Evolutionary conservation across 1,284 basidiomycete species (phyloP).

Genomic region (Boletus sp.): DNA sequence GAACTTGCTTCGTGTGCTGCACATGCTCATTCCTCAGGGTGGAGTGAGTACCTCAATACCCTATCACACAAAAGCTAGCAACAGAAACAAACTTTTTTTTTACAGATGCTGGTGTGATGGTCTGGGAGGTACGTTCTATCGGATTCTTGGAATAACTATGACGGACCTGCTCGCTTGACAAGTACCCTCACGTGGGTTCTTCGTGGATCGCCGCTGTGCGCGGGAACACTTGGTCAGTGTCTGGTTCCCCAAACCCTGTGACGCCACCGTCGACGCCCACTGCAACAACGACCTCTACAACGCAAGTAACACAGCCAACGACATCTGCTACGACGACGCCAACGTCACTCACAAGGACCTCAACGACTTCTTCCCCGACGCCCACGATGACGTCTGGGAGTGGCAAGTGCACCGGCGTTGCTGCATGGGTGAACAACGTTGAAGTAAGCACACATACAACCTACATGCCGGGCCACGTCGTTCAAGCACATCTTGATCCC

Average conservation of each 20-base stretch:
- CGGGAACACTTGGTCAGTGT: constrained; percentile 1
- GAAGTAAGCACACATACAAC: background rate
- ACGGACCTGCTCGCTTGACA: background rate
- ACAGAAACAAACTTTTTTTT: background rate
- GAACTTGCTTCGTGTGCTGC: constrained; percentile 8
- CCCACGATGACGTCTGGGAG: background rate
- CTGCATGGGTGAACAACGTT: background rate
- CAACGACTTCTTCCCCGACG: background rate
- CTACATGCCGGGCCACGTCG: background rate
- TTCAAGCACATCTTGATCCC: background rate
- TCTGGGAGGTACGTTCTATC: background rate
- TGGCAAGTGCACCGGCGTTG: background rate
- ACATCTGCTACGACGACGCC: background rate
- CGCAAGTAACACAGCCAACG: background rate
- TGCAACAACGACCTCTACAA: background rate
- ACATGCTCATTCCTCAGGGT: constrained; percentile 3
- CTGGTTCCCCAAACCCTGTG: background rate
- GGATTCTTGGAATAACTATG: background rate
- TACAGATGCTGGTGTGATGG: constrained; percentile 1
- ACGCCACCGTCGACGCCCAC: background rate
- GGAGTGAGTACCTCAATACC: constrained; percentile 4
- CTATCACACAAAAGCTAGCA: background rate
- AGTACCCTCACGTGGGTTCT: background rate
- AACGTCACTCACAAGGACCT: background rate
- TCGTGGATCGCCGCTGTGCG: background rate